Evolutionary conservation across 2,329 filamentous ascomycete species (phyloP).

Genomic region (Fusarium vanettenii): DNA sequence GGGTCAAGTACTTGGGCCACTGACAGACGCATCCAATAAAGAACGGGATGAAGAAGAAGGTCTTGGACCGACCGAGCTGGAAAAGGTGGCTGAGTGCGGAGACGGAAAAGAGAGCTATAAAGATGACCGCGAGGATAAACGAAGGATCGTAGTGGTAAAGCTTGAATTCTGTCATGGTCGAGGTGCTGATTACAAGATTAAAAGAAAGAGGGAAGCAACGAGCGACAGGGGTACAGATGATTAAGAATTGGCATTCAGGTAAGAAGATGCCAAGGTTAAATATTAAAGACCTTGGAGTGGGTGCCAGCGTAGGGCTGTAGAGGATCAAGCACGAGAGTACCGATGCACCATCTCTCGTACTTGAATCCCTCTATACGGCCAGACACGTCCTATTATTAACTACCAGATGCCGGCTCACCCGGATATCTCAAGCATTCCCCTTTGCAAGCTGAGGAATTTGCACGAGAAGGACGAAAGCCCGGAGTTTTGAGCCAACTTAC

Average conservation of each 20-base stretch:
- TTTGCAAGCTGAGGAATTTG: neutral
- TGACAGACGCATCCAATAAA: conserved; percentile 55
- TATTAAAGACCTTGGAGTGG: neutral
- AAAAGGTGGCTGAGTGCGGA: conserved; percentile 52
- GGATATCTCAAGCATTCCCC: neutral
- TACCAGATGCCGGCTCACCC: neutral
- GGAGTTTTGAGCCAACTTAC: neutral
- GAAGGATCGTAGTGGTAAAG: conserved; percentile 61
- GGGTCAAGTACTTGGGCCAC: conserved; percentile 47
- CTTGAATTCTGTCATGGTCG: conserved; percentile 16
- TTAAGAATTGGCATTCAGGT: neutral
- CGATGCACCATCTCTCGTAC: neutral
- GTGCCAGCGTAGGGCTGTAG: neutral
- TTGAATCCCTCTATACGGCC: neutral
- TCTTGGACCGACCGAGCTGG: conserved; percentile 53
- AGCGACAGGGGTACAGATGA: neutral
- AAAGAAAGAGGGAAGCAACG: no score
- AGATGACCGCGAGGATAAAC: conserved; percentile 53
- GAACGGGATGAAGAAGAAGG: conserved; percentile 64
- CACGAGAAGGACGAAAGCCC: neutral
- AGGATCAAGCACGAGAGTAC: neutral
- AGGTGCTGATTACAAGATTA: no score
- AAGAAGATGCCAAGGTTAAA: neutral
- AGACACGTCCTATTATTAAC: neutral
- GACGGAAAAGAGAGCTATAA: conserved; percentile 51